Conservation (phyloP, 768 basidiomycete genomes). For the Paxillus rubicundulus region DNA sequence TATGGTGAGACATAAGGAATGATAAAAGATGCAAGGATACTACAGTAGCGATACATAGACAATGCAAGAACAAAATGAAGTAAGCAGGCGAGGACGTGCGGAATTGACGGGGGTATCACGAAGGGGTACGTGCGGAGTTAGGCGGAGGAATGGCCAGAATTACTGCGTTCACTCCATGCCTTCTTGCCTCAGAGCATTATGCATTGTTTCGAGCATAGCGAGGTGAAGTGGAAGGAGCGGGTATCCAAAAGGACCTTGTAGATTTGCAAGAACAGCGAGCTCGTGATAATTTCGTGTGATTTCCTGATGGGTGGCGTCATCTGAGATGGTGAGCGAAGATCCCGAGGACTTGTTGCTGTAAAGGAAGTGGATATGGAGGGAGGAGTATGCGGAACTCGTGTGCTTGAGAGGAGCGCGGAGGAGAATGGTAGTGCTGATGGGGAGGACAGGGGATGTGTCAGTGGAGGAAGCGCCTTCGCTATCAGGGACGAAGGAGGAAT, state of each 20-base stretch:
- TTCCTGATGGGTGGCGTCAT: slow-evolving; percentile 43
- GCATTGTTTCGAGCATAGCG: slow-evolving; percentile 67
- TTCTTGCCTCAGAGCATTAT: slow-evolving; percentile 35
- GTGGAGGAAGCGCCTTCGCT: slow-evolving; percentile 17
- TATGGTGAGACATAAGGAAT: slow-evolving; percentile 14
- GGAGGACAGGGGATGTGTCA: slow-evolving; percentile 46
- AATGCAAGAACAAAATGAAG: slow-evolving; percentile 14
- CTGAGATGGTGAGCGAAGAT: slow-evolving; percentile 36
- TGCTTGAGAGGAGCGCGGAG: slow-evolving; percentile 49
- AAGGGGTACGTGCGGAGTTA: background rate
- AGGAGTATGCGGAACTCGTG: slow-evolving; percentile 42
- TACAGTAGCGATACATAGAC: slow-evolving; percentile 30
- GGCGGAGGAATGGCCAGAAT: background rate
- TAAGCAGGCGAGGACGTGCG: background rate
- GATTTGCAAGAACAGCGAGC: slow-evolving; percentile 56
- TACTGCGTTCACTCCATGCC: slow-evolving; percentile 15
- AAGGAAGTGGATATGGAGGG: slow-evolving; percentile 60
- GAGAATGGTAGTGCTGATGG: slow-evolving; percentile 56
- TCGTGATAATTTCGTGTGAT: slow-evolving; percentile 70
- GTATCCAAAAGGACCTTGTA: slow-evolving; percentile 44
- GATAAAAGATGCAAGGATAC: slow-evolving; percentile 24
- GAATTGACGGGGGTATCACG: too few relatives aligned
- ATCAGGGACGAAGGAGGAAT: slow-evolving; percentile 35
- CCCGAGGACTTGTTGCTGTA: slow-evolving; percentile 42
- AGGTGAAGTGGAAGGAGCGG: slow-evolving; percentile 70